Evolutionary conservation across 352 stramenopile species (phyloP), one percentile per base, ranked within the genome.

Genomic region (Globisporangium polare): DNA sequence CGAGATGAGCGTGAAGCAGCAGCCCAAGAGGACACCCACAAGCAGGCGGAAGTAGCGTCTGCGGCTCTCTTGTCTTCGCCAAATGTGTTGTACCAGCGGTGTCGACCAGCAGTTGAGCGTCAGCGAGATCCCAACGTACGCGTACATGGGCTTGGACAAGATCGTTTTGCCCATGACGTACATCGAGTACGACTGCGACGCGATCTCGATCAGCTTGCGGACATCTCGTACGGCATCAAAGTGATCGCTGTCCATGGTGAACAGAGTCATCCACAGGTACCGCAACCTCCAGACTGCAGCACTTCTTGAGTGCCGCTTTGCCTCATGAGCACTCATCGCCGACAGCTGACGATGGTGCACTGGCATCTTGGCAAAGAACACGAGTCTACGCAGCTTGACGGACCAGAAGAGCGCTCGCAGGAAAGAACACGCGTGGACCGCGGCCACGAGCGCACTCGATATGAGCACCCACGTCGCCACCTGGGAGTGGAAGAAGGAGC

Each of bases 51-150:
- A n/a, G n/a, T n/a, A n/a, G n/a, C n/a, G n/a, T n/a, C n/a, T n/a
- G n/a, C n/a, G n/a, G n/a, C n/a, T n/a, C n/a, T n/a, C n/a, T n/a
- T n/a, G n/a, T n/a, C n/a, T n/a, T n/a, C n/a, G n/a, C n/a, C n/a
- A n/a, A n/a, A n/a, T n/a, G n/a, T n/a, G n/a, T n/a, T n/a, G n/a
- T n/a, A n/a, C n/a, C n/a, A n/a, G n/a, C n/a, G n/a, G n/a, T n/a
- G n/a, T n/a, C n/a, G n/a, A n/a, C n/a, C n/a, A n/a, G n/a, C n/a
- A 47, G 41, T 47, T 47, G 18, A 47, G 41, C 41, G 41, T 47
- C 41, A 47, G 41, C 41, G 41, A 26, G 18, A 47, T 47, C 18
- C 41, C 41, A 24, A 26, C 41, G 41, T 47, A 47, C 17, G 2
- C 41, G n/a, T 47, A 47, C 6, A 47, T 17, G 5, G 18, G 5